These are phyloP conservation scores for Saccharomycopsis hybrid DNA, from an alignment of 1,139 yeast genomes.

Conservation along the genomic window DNA sequence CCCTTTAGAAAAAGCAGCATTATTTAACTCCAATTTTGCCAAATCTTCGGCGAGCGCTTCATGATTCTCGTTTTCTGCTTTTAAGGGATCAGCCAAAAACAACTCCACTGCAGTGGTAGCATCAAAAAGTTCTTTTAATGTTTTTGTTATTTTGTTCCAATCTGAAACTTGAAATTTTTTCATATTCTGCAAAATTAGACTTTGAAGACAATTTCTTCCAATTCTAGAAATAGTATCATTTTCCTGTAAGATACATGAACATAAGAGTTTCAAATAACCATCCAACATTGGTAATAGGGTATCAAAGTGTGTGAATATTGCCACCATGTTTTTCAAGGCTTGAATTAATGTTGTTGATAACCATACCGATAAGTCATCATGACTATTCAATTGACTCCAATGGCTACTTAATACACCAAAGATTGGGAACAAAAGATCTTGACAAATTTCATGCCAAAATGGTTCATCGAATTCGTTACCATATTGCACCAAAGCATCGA, in stretches of 20 bases:
- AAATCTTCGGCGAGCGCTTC: too few species aligned
- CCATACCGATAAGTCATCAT: conserved; percentile 92
- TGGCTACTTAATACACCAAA: conserved; percentile 73
- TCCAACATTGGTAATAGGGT: conserved; percentile 66
- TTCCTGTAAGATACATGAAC: conserved; percentile 90
- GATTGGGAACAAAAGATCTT: conserved; percentile 79
- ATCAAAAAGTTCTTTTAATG: conserved; percentile 64
- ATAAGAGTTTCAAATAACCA: conserved; percentile 70
- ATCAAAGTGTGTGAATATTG: conserved; percentile 71
- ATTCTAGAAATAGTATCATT: conserved; percentile 94
- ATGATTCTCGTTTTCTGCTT: conserved; percentile 11
- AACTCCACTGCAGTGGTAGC: conserved; percentile 83
- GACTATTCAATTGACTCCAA: conserved; percentile 61
- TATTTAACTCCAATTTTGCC: conserved; percentile 2
- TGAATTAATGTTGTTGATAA: conserved; percentile 92
- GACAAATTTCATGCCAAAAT: conserved; percentile 81
- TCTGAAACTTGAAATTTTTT: conserved; percentile 55
- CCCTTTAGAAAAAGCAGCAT: neutral
- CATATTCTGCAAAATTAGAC: conserved; percentile 68
- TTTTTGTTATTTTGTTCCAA: conserved; percentile 66
- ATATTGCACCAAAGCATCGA: conserved; percentile 71
- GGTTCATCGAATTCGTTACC: conserved; percentile 68
- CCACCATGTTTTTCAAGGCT: conserved; percentile 84
- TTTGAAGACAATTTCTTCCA: conserved; percentile 84
- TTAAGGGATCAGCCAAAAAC: conserved; percentile 39